A percentile compares a stretch with the other conserved stretches of the same genome.
Evolutionary conservation across 2,329 filamentous ascomycete species (phyloP).

Genomic region (Cryphonectria naterciae): DNA sequence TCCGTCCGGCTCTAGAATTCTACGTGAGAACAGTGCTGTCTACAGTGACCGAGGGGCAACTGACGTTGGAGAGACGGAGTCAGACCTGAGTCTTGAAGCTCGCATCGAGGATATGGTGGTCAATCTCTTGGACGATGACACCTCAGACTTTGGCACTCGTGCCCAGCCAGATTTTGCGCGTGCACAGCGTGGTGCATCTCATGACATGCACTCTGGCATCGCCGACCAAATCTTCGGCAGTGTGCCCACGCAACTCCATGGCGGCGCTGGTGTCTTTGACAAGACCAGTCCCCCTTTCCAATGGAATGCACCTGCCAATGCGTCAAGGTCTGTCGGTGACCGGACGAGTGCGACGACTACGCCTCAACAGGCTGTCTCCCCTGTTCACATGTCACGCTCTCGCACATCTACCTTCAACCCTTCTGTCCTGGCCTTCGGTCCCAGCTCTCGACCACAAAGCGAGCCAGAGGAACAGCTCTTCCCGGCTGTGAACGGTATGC

Average conservation of each 20-base stretch:
- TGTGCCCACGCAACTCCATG: slow-evolving; percentile 33
- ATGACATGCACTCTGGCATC: slow-evolving; percentile 58
- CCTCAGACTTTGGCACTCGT: slow-evolving; percentile 36
- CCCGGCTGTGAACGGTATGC: neutral
- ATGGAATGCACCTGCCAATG: slow-evolving; percentile 15
- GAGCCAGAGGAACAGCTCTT: slow-evolving; percentile 19
- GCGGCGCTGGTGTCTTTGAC: slow-evolving; percentile 1
- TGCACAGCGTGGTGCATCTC: slow-evolving; percentile 48
- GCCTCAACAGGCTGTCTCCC: slow-evolving; percentile 13
- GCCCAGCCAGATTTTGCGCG: slow-evolving; percentile 39
- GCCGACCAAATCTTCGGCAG: slow-evolving; percentile 56
- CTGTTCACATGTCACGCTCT: neutral
- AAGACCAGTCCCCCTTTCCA: slow-evolving; percentile 4
- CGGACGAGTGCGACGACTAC: slow-evolving; percentile 1
- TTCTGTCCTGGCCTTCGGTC: slow-evolving; percentile 20
- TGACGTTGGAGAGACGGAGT: slow-evolving; percentile 26
- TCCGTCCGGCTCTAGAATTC: neutral
- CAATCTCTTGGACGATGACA: slow-evolving; percentile 44
- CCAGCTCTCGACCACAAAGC: slow-evolving; percentile 15
- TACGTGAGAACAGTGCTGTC: neutral
- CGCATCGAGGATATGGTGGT: slow-evolving; percentile 44
- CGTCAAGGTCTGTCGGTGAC: slow-evolving; percentile 8
- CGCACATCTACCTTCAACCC: slow-evolving; percentile 21
- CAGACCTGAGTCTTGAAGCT: slow-evolving; percentile 25
- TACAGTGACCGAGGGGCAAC: slow-evolving; percentile 5